Conservation (phyloP, 176 grass and related monocot species). For the Oryza nivara region DNA sequence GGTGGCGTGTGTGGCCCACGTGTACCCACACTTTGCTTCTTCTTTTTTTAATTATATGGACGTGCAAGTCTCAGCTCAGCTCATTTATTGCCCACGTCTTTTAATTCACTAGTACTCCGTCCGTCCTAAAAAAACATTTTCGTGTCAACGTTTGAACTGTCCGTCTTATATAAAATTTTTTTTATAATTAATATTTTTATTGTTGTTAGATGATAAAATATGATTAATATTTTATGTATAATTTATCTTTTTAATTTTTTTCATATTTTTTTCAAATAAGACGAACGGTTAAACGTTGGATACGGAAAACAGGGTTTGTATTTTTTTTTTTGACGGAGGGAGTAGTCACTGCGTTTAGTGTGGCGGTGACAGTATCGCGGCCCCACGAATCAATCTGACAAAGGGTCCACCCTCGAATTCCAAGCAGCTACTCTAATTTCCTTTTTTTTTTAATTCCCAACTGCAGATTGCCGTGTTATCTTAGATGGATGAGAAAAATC, state of each 20-base stretch:
- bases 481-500: conserved; percentile 19
- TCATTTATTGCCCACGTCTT: conserved; percentile 32
- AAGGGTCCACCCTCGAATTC: not conserved
- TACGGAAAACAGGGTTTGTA: fast-evolving
- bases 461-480: conserved; percentile 11
- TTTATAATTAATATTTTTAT: too few species aligned
- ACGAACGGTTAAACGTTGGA: too few species aligned
- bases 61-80: not conserved
- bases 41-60: conserved; percentile 10
- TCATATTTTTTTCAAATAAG: too few species aligned
- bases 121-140: too few species aligned
- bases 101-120: not conserved
- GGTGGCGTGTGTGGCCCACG: not conserved
- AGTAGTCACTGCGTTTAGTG: not conserved
- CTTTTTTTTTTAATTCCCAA: not conserved
- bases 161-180: too few species aligned
- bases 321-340: too few species aligned
- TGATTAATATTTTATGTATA: too few species aligned
- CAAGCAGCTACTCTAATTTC: too few species aligned
- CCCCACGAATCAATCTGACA: conserved; percentile 40
- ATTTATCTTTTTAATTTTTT: too few species aligned
- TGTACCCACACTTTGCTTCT: not conserved
- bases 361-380: not conserved
- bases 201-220: too few species aligned
- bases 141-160: fast-evolving